These are phyloP conservation scores for Cytospora mali DNA, from an alignment of 2,329 filamentous ascomycete genomes.

Conservation along the genomic window DNA sequence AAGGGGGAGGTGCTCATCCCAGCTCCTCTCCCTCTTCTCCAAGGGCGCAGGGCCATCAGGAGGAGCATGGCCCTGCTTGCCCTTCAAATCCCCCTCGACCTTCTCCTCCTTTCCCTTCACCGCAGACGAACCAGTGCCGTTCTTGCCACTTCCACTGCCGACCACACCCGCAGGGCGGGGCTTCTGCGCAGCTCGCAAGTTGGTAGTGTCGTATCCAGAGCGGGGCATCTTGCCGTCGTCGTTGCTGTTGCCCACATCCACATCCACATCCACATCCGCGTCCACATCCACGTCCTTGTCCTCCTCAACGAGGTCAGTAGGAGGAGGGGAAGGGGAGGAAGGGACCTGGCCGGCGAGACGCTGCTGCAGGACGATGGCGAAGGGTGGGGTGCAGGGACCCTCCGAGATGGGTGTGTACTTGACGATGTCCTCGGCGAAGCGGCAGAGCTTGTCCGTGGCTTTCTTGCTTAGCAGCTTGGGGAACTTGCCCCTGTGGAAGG, in stretches of 20 bases:
- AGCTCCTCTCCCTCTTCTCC: background rate
- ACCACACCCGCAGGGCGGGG: constrained; percentile 9
- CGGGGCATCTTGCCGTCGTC: constrained; percentile 12
- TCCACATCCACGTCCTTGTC: background rate
- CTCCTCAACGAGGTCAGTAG: background rate
- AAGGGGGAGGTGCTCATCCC: background rate
- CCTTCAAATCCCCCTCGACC: background rate
- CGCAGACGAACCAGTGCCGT: no score
- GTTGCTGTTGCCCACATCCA: no score
- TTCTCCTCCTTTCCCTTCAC: no score
- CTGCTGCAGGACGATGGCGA: background rate
- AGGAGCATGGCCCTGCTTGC: background rate
- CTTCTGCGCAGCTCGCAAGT: background rate
- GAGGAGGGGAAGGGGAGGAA: background rate
- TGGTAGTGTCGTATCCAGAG: constrained; percentile 23
- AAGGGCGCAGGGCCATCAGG: background rate
- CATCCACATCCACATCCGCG: background rate
- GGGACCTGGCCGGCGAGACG: no score
- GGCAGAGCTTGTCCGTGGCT: background rate
- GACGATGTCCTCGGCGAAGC: background rate
- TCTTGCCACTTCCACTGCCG: no score
- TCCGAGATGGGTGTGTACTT: background rate
- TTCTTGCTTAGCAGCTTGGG: background rate
- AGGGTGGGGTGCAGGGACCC: background rate
- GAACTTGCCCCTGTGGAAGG: no score